Evolutionary conservation across 495 filamentous ascomycete species (phyloP).

Genomic region (Lasiosphaeris hirsuta): DNA sequence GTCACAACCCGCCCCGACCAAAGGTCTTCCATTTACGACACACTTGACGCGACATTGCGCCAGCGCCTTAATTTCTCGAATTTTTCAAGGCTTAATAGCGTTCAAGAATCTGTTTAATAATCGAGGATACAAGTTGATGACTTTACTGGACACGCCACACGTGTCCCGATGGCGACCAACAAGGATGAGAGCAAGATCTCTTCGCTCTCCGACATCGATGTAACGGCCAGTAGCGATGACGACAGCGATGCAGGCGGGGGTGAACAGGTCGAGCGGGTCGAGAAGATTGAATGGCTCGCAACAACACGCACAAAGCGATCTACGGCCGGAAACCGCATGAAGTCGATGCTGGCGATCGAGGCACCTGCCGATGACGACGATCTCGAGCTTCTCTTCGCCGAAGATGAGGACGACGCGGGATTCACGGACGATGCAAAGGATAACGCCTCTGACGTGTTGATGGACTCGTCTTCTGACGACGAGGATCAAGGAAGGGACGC

Average conservation of each 20-base stretch:
- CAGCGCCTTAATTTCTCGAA: not conserved
- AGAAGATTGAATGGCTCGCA: conserved; percentile 66
- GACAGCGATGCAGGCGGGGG: conserved; percentile 24
- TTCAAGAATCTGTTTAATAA: not conserved
- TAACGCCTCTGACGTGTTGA: conserved; percentile 69
- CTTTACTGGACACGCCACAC: too few species aligned
- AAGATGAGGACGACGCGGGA: conserved; percentile 82
- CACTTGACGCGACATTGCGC: not conserved
- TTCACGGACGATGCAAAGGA: conserved; percentile 67
- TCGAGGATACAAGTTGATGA: too few species aligned
- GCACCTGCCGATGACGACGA: conserved; percentile 59
- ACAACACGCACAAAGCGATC: conserved; percentile 74
- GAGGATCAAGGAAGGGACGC: conserved; percentile 73
- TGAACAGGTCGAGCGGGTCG: conserved; percentile 6
- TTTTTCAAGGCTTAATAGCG: not conserved
- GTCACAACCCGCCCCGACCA: too few species aligned
- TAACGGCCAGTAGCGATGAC: conserved; percentile 20
- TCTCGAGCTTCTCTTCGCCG: conserved; percentile 75
- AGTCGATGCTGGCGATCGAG: conserved; percentile 71
- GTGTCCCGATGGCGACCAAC: conserved; percentile 21
- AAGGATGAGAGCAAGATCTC: conserved; percentile 25
- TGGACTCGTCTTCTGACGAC: conserved; percentile 80
- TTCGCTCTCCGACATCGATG: conserved; percentile 24
- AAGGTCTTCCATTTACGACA: too few species aligned
- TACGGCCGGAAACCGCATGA: conserved; percentile 83